Evolutionary conservation across 331 rosid species (phyloP), one percentile per base, ranked within the genome.

Genomic region (Pyrus hybrid): DNA sequence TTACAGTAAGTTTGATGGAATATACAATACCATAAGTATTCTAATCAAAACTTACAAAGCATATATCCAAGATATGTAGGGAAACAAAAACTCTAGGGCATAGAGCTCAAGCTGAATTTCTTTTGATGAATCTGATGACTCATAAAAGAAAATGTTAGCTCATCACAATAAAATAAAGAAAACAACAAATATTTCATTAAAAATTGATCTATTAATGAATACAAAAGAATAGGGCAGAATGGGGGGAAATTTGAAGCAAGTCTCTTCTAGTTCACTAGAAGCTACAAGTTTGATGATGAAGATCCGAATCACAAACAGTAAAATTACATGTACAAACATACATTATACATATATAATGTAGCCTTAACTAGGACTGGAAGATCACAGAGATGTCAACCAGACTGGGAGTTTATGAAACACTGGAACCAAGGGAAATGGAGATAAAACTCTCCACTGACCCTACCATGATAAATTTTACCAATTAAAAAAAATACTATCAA

Each of bases 21-120:
- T 78, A 67, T 71, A 35, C 11, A 41, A 63, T 28, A 75, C 74
- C 49, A 60, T 25, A 74, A 62, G 63, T 62, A 67, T 72, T 65
- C 71, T 85, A 78, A 83, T 35, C 81, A 84, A 84, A 88, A 88
- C 92, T 90, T 80, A 90, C 93, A 88, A 90, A 76, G 85, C 92
- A 88, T 86, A 82, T 77, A 87, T 89, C 81, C 83, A 80, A 90
- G 88, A 83, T 91, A 90, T 83, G 89, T 62, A 84, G 87, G 81
- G 87, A 87, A 85, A 92, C 85, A 87, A 88, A 90, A 84, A 84
- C 90, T 87, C 85, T 80, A 89, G 89, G 76, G 91, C 89, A 87
- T 91, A 85, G 87, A 92, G 92, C 93, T 91, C 93, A 90, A 90
- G 87, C 91, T 82, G 87, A 84, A 84, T 87, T 84, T 89, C 93